These are phyloP conservation scores for Isoetes taiwanensis DNA, from an alignment of 75 land plant genomes.

Conservation along the genomic window DNA sequence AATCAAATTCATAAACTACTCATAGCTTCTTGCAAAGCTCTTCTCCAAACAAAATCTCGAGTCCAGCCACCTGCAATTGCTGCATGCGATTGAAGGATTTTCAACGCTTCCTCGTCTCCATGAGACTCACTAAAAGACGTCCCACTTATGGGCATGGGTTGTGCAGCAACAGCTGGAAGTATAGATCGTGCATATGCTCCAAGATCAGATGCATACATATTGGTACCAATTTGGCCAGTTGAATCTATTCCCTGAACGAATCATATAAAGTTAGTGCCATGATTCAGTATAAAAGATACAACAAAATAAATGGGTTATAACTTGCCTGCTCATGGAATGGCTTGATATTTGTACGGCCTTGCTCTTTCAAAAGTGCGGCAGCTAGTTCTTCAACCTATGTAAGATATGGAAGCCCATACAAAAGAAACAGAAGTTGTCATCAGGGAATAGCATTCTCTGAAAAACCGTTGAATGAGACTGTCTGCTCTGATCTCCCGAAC, in stretches of 20 bases:
- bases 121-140: constrained; percentile 27
- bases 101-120: constrained; percentile 51
- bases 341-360: too few species aligned
- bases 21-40: constrained; percentile 77
- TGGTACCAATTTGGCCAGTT: too few species aligned
- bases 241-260: background rate
- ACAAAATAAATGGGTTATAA: constrained; percentile 9
- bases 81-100: constrained; percentile 47
- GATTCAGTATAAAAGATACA: background rate
- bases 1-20: constrained; percentile 49
- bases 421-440: too few species aligned
- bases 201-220: too few species aligned
- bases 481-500: too few species aligned
- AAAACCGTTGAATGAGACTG: too few species aligned
- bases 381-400: too few species aligned
- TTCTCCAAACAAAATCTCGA: constrained; percentile 45
- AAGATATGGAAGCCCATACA: too few species aligned
- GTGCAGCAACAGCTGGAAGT: constrained; percentile 27
- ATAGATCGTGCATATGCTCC: constrained; percentile 72
- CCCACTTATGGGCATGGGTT: constrained; percentile 52
- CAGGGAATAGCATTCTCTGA: too few species aligned
- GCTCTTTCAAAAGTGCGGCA: too few species aligned
- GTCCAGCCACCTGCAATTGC: constrained; percentile 86
- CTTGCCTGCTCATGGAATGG: too few species aligned
- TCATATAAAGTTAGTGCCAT: too few species aligned